Base-by-base conservation (phyloP, 805 yeast species). In the Cyberlindnera euphorbiae region DNA sequence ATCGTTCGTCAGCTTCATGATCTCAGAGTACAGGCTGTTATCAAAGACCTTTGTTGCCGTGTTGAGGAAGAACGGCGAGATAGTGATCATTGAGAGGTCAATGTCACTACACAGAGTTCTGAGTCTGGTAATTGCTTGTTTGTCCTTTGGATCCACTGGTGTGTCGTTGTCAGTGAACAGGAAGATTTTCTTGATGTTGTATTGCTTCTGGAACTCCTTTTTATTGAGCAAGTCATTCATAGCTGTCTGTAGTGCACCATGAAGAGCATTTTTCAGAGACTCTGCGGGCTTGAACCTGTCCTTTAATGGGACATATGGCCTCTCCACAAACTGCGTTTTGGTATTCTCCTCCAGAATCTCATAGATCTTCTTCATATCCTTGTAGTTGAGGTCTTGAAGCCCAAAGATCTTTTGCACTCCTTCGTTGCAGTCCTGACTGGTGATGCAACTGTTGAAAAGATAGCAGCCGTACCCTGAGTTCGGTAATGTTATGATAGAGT, bases 401-500 rank as follows among this genome's bases (percentile, higher is more conserved):
- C 70, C 62, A 44, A 82, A 67, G 11, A 82, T 49, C 37, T 66
- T 65, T 39, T 63, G 58, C 4, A 82, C 61, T 0, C 81, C 77
- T 11, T 52, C 44, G n/a, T 62, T 56, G 33, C 58, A 46, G 19
- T 58, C 60, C 18, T 51, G 44, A 11, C 62, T 44, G 0, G 67
- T 59, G 36, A 36, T 63, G 34, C 44, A 49, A 56, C 73, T 72
- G 52, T 73, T 76, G 59, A 73, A 76, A 12, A 82, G 53, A 49
- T 79, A 74, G 31, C 88, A 73, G 0, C 96, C 97, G 17, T 86
- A 63, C 0, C 86, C 89, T 2, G 90, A 81, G 30, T 67, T 65
- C 1, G 88, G 85, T 26, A 75, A 59, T 0, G 81, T 68, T 23
- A 82, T 75, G 2, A 82, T 75, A 39, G 85, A 63, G 32, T 77